A percentile compares a stretch with the other conserved stretches of the same genome.
These are phyloP conservation scores for Xylariaceae sp. DNA, from an alignment of 2,329 filamentous ascomycete genomes.

Conservation along the genomic window DNA sequence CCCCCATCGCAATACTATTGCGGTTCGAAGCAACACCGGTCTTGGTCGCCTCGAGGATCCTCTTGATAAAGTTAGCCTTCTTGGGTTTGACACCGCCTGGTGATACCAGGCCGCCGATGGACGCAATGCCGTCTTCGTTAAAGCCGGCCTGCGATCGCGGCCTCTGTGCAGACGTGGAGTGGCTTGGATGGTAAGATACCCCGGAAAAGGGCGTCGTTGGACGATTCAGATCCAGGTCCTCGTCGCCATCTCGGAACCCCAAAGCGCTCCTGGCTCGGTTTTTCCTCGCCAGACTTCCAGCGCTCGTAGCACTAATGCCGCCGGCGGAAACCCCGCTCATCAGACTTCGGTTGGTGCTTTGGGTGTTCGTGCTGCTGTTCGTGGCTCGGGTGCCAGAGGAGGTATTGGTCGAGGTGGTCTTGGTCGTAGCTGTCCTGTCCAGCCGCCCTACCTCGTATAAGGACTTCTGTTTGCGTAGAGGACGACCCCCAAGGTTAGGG, in stretches of 20 bases:
- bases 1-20: constrained; percentile 67
- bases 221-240: constrained; percentile 41
- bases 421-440: constrained; percentile 76
- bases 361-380: constrained; percentile 60
- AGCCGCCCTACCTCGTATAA: constrained; percentile 72
- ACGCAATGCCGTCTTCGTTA: constrained; percentile 56
- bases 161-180: constrained; percentile 52
- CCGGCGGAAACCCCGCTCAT: constrained; percentile 93
- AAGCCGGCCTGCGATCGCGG: constrained; percentile 61
- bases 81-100: constrained; percentile 56
- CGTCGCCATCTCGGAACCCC: constrained; percentile 45
- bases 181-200: constrained; percentile 86
- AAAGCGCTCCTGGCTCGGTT: constrained; percentile 61
- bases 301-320: constrained; percentile 89
- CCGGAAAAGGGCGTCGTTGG: constrained; percentile 64
- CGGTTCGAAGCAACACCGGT: constrained; percentile 85
- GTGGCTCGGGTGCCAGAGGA: constrained; percentile 65
- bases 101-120: constrained; percentile 68
- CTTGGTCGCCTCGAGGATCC: constrained; percentile 89
- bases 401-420: constrained; percentile 74
- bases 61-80: constrained; percentile 88
- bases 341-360: constrained; percentile 73
- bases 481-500: constrained; percentile 32
- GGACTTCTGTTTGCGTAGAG: constrained; percentile 60
- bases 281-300: constrained; percentile 81